Conservation (phyloP, 2,329 filamentous ascomycete genomes). For the Fusarium irregulare region DNA sequence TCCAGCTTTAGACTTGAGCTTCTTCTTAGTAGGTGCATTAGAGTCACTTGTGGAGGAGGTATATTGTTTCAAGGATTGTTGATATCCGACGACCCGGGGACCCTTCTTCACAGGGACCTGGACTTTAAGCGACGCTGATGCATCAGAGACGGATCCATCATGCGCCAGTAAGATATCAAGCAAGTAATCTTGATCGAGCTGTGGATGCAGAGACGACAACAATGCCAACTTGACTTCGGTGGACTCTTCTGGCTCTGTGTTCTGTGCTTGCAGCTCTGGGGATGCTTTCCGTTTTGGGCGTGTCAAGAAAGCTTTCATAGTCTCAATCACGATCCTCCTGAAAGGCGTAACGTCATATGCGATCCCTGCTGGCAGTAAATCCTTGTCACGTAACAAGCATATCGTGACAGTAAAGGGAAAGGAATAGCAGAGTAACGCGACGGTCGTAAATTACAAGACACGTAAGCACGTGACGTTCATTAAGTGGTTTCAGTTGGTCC, state of each 20-base stretch:
- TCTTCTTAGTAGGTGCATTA: conserved; percentile 56
- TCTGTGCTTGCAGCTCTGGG: conserved; percentile 43
- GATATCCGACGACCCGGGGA: conserved; percentile 60
- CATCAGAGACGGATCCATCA: conserved; percentile 78
- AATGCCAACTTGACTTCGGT: conserved; percentile 92
- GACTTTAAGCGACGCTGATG: conserved; percentile 66
- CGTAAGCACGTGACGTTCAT: conserved; percentile 45
- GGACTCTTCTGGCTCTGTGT: conserved; percentile 71
- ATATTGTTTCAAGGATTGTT: conserved; percentile 72
- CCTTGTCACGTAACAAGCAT: not conserved
- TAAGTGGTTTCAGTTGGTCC: conserved; percentile 25
- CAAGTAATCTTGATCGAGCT: conserved; percentile 71
- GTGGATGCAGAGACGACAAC: conserved; percentile 79
- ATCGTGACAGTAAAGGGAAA: not conserved
- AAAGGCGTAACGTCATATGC: not conserved
- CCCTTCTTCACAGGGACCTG: conserved; percentile 49
- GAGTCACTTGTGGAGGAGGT: conserved; percentile 41
- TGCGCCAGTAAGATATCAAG: conserved; percentile 83
- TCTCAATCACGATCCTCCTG: no score
- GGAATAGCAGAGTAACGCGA: conserved; percentile 8
- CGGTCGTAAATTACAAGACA: conserved; percentile 7
- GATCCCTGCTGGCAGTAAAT: not conserved
- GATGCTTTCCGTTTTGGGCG: conserved; percentile 63
- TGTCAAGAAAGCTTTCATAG: conserved; percentile 69
- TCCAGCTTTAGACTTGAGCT: conserved; percentile 76